Conservation (phyloP, 805 yeast species). For the Candida taoyuanica region DNA sequence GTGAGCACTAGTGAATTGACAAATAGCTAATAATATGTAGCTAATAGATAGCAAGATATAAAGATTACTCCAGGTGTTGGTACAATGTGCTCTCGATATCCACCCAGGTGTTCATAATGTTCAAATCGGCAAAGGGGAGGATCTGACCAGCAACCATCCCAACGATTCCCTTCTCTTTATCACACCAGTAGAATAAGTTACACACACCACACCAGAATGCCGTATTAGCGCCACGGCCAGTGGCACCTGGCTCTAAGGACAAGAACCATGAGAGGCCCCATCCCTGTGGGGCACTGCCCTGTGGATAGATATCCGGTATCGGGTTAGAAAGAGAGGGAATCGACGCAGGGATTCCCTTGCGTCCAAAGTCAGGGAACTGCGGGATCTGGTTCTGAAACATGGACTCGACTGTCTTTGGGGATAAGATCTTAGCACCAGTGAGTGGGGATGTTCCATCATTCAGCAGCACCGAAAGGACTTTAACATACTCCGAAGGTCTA, state of each 20-base stretch:
- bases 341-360: conserved; percentile 15
- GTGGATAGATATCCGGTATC: conserved; percentile 24
- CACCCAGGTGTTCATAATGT: conserved; percentile 17
- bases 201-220: conserved; percentile 39
- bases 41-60: background rate
- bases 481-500: conserved; percentile 36
- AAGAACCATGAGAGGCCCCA: conserved; percentile 31
- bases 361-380: conserved; percentile 21
- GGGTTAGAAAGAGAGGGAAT: conserved; percentile 15
- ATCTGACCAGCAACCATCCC: conserved; percentile 37
- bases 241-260: conserved; percentile 26
- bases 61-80: conserved; percentile 6
- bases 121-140: conserved; percentile 32
- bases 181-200: conserved; percentile 39
- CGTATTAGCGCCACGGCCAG: conserved; percentile 35
- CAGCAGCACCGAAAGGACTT: conserved; percentile 35
- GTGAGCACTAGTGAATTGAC: no score
- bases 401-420: conserved; percentile 29
- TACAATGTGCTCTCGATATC: conserved; percentile 21
- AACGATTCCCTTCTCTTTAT: conserved; percentile 34
- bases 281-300: conserved; percentile 26
- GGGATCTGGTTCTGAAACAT: conserved; percentile 33
- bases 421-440: conserved; percentile 31
- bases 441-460: conserved; percentile 37
- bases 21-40: no score